Evolutionary conservation across 805 yeast genomes (phyloP).

Genomic region (Cyberlindnera galapagoensis): DNA sequence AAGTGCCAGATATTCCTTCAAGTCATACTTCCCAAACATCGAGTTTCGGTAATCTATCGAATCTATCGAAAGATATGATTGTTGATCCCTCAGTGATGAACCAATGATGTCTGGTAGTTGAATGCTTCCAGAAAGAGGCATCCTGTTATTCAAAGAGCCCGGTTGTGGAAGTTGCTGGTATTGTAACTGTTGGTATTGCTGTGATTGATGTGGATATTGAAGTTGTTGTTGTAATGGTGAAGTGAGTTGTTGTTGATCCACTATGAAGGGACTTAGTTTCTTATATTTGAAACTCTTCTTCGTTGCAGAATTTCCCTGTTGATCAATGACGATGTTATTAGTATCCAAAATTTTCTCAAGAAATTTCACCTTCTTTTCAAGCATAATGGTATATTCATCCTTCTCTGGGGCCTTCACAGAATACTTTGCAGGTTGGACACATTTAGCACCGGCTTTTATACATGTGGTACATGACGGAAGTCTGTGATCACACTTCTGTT

Average conservation of each 20-base stretch:
- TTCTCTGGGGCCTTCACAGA: constrained; percentile 38
- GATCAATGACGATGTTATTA: constrained; percentile 20
- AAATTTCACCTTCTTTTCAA: constrained; percentile 48
- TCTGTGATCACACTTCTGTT: constrained; percentile 61
- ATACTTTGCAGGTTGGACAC: constrained; percentile 60
- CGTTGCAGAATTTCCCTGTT: constrained; percentile 21
- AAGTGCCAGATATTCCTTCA: constrained; percentile 36
- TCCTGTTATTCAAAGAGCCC: constrained; percentile 7
- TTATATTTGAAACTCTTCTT: constrained; percentile 32
- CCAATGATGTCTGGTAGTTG: constrained; percentile 13
- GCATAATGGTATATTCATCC: constrained; percentile 50
- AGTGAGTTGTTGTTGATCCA: constrained; percentile 5
- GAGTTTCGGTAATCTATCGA: constrained; percentile 34
- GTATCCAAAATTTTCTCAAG: constrained; percentile 42
- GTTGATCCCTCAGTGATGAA: neutral
- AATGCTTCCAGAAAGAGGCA: constrained; percentile 8
- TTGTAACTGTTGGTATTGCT: neutral
- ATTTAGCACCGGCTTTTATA: constrained; percentile 52
- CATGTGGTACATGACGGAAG: constrained; percentile 62
- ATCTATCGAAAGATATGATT: constrained; percentile 22
- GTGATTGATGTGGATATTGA: neutral
- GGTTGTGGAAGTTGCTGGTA: constrained; percentile 6
- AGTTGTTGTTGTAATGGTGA: neutral
- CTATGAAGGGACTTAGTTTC: constrained; percentile 30
- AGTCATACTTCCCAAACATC: constrained; percentile 39